Evolutionary conservation across 2,329 filamentous ascomycete genomes (phyloP).

Genomic region (Diaporthe caulivora): DNA sequence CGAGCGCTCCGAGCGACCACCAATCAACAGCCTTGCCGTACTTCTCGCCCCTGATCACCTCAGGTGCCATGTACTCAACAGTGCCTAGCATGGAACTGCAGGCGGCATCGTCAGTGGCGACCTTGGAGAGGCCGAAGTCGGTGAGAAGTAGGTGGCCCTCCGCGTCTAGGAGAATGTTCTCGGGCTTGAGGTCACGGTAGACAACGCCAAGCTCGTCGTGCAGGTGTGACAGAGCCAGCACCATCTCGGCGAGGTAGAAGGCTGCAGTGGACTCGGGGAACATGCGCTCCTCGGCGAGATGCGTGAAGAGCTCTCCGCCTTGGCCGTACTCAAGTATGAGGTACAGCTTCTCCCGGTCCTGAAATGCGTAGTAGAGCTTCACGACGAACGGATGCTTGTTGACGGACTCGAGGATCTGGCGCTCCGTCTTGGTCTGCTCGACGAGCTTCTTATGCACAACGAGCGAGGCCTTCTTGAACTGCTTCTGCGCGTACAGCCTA

Average conservation of each 20-base stretch:
- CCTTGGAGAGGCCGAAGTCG: conserved; percentile 97
- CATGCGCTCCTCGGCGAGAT: conserved; percentile 93
- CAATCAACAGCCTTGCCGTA: conserved; percentile 98
- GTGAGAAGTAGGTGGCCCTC: conserved; percentile 94
- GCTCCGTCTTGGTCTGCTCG: conserved; percentile 97
- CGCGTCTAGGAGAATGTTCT: conserved; percentile 93
- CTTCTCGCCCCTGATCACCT: conserved; percentile 87
- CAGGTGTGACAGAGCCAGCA: conserved; percentile 91
- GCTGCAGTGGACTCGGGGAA: conserved; percentile 89
- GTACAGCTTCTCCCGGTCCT: conserved; percentile 97
- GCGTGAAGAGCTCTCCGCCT: conserved; percentile 96
- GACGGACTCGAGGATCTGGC: conserved; percentile 93
- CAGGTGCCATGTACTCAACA: conserved; percentile 98
- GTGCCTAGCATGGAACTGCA: conserved; percentile 96
- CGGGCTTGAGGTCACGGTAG: conserved; percentile 96
- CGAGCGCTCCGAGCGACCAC: conserved; percentile 97
- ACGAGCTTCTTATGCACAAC: conserved; percentile 96
- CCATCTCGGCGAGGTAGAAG: conserved; percentile 99
- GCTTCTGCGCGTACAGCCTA: conserved; percentile 95
- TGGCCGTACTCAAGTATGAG: conserved; percentile 97
- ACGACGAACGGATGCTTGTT: conserved; percentile 98
- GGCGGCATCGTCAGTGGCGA: conserved; percentile 78
- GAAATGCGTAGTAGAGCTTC: conserved; percentile 97
- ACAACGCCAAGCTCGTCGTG: conserved; percentile 94
- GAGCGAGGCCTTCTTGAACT: conserved; percentile 96